Evolutionary conservation across 805 yeast genomes (phyloP).

Genomic region (Zygosaccharomyces bisporus): DNA sequence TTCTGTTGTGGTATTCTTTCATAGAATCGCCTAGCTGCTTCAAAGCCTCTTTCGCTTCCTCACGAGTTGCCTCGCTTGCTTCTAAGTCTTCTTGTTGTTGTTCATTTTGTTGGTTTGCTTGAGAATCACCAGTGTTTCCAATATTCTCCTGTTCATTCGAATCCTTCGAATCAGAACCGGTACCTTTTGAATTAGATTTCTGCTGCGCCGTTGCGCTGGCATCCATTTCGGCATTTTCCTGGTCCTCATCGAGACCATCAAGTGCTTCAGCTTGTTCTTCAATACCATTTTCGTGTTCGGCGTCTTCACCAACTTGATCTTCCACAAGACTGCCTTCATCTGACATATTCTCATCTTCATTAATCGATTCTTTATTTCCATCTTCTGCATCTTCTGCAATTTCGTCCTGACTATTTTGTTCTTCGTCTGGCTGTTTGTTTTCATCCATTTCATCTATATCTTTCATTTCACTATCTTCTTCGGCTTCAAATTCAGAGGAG

Average conservation of each 20-base stretch:
- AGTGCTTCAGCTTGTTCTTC: slow-evolving; percentile 51
- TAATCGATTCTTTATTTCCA: slow-evolving; percentile 36
- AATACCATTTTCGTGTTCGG: slow-evolving; percentile 38
- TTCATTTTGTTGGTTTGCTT: slow-evolving; percentile 41
- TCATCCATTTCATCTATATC: slow-evolving; percentile 34
- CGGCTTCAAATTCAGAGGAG: slow-evolving; percentile 24
- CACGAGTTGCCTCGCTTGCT: slow-evolving; percentile 52
- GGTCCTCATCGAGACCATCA: slow-evolving; percentile 47
- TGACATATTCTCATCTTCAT: slow-evolving; percentile 29
- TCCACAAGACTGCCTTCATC: slow-evolving; percentile 36
- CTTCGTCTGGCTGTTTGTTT: background rate
- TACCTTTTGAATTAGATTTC: slow-evolving; percentile 56
- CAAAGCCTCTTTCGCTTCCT: slow-evolving; percentile 69
- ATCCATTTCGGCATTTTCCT: slow-evolving; percentile 47
- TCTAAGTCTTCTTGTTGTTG: slow-evolving; percentile 41
- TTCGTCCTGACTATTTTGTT: slow-evolving; percentile 12
- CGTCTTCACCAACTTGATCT: slow-evolving; percentile 31
- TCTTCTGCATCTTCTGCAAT: slow-evolving; percentile 33
- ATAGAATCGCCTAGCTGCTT: slow-evolving; percentile 88
- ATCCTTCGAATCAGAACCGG: slow-evolving; percentile 55
- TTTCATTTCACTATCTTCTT: slow-evolving; percentile 31
- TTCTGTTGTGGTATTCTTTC: slow-evolving; percentile 87
- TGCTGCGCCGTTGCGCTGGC: slow-evolving; percentile 58
- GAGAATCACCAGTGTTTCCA: slow-evolving; percentile 61
- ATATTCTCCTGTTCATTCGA: slow-evolving; percentile 58